Evolutionary conservation across 306 rosid species (phyloP), one percentile per base, ranked within the genome.

Genomic region (Trifolium subterraneum): DNA sequence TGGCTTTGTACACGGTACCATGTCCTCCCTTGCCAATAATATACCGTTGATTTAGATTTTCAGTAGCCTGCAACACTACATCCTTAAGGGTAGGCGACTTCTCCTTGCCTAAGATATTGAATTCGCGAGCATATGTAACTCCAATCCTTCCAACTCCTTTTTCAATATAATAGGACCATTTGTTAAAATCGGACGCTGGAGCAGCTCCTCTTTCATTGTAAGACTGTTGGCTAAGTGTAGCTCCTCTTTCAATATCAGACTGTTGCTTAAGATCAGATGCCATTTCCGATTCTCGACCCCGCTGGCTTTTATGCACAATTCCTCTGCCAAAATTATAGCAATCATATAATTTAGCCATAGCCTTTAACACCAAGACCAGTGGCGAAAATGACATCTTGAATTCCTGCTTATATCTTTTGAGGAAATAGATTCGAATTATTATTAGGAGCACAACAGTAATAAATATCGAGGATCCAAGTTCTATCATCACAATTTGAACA

Each of bases 21-120:
- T 92, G 96, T 11, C 88, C 90, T 80, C 98, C 98, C 83, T 78
- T 81, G 20, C 98, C 98, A 10, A 92, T 84, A 20, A 92, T 19
- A 81, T 73, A 84, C 27, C 44, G 68, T 8, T 86, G 92, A 66
- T 79, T 81, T n/a, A 92, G 82, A 56, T 90, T 84, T 13, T 1
- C 84, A 14, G 98, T 90, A 22, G 91, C 94, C 69, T 86, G 74
- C 87, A 88, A 76, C 11, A 86, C 88, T 76, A 74, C 58, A 68
- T 71, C 74, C 18, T 88, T 79, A 44, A 89, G 80, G 64, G 79
- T 50, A 22, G 83, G 44, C 16, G 85, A 4, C 23, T 89, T 86
- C 47, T 77, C 88, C 29, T 33, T 59, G 54, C 38, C 67, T 36
- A 81, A 51, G 66, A 75, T 71, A 29, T 15, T 66, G 87, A 65